Base-by-base conservation (phyloP, 1,139 yeast species). In the Debaryomyces subglobosus region DNA sequence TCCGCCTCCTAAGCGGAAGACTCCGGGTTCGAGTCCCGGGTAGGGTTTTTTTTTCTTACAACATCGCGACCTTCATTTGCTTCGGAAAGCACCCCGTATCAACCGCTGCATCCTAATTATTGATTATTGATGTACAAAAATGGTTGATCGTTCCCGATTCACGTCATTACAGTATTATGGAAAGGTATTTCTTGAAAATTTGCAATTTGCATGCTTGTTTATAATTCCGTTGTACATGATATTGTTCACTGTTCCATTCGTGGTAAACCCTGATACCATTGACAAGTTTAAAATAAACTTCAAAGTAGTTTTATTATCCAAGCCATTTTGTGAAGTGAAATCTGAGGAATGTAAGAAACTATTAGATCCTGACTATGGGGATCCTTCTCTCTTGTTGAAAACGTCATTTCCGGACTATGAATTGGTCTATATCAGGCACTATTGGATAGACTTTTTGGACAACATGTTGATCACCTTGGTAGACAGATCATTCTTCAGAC, bases 21-120 rank as follows among this genome's bases (percentile, higher is more conserved):
- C 86, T 86, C 90, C 89, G 92, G 91, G 92, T 86, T 86, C 92
- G 91, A 86, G 91, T 86, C 92, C 91, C 92, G 89, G 86, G 88
- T 82, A 85, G 89, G 84, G 86, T 81, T 49, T 30, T 44, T 36
- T 38, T 20, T 32, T 18, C 15, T 12, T 24, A 10, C 25, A 20
- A 32, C 20, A 16, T 35, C 38, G 29, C 29, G 29, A 13, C 32
- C 32, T 23, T 27, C n/a, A 8, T 21, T 20, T 12, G 27, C 16
- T 36, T 25, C 30, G 7, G 18, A 24, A 15, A 15, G 12, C 20
- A 9, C 30, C 9, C 20, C 40, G 24, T 37, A 37, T 37, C 40
- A 13, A 37, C 6, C 5, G 13, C 13, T 24, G 30, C 24, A 15
- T 23, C 13, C 29, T 13, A 10, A n/a, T 12, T 27, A 27, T 24